phyloP scores from a whole-genome alignment of 495 filamentous ascomycete species.

The Penicillium crystallinum region DNA sequence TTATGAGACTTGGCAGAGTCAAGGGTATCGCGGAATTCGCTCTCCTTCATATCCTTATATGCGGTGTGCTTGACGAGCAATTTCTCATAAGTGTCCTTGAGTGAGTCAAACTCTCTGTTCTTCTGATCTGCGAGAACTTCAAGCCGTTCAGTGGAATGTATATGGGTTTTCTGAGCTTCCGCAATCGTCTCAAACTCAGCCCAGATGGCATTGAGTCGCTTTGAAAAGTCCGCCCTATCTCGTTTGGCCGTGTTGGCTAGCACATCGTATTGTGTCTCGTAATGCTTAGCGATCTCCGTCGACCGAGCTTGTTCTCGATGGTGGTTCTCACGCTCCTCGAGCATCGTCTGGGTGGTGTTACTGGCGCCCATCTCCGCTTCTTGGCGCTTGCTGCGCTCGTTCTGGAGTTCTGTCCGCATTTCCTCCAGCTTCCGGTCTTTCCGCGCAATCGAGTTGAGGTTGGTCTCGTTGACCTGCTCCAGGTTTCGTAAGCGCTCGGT shows the following conservation, averaged over 20 bases:
- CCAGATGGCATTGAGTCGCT: conserved; percentile 28
- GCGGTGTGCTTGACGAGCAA: conserved; percentile 51
- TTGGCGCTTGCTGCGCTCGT: conserved; percentile 58
- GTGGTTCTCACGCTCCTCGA: conserved; percentile 49
- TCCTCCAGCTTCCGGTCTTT: conserved; percentile 80
- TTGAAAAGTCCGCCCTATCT: conserved; percentile 47
- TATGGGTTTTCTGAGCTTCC: conserved; percentile 36
- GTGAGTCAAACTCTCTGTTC: conserved; percentile 56
- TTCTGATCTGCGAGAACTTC: conserved; percentile 65
- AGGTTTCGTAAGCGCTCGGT: conserved; percentile 57
- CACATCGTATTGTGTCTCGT: conserved; percentile 62
- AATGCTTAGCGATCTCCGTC: conserved; percentile 49
- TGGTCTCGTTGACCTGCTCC: conserved; percentile 64
- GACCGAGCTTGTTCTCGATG: conserved; percentile 59
- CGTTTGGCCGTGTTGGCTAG: conserved; percentile 56
- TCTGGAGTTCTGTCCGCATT: conserved; percentile 58
- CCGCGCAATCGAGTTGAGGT: conserved; percentile 63
- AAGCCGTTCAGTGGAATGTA: conserved; percentile 55
- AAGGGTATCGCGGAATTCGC: conserved; percentile 52
- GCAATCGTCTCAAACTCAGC: conserved; percentile 32
- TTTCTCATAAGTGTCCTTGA: conserved; percentile 55
- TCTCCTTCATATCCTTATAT: conserved; percentile 61
- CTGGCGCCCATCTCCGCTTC: conserved; percentile 59
- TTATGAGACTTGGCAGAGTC: conserved; percentile 50
- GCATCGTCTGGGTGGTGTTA: conserved; percentile 57